Percentiles rank a stretch among this genome's conserved stretches.
These are phyloP conservation scores for Ustilago hordei DNA, from an alignment of 1,284 basidiomycete species.

Conservation along the genomic window DNA sequence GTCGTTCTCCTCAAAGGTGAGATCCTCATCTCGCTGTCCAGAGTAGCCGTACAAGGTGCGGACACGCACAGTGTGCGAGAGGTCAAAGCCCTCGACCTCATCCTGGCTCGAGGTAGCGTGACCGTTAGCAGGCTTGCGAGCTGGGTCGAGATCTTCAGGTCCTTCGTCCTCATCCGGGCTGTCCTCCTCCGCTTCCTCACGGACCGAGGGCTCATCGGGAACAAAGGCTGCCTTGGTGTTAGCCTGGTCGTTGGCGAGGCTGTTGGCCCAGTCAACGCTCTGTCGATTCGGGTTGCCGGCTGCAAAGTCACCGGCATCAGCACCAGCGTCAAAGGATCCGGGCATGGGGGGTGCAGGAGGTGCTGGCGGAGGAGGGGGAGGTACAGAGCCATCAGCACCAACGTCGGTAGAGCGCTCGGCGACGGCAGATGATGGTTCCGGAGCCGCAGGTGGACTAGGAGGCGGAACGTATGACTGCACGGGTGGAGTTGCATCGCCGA, in stretches of 20 bases:
- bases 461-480: conserved; percentile 70
- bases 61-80: conserved; percentile 75
- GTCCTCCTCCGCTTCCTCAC: conserved; percentile 76
- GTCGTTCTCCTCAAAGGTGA: conserved; percentile 85
- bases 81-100: conserved; percentile 81
- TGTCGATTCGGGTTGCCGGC: conserved; percentile 75
- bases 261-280: conserved; percentile 90
- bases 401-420: conserved; percentile 26
- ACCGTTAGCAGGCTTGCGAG: conserved; percentile 22
- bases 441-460: conserved; percentile 52
- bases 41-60: conserved; percentile 77
- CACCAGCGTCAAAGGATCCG: conserved; percentile 55
- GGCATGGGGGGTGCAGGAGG: conserved; percentile 56
- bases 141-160: conserved; percentile 40
- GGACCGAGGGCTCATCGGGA: conserved; percentile 74
- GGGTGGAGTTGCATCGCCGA: conserved; percentile 81
- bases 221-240: conserved; percentile 68
- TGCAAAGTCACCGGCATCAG: conserved; percentile 64
- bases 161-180: conserved; percentile 62
- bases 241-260: conserved; percentile 80
- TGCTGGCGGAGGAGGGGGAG: conserved; percentile 68
- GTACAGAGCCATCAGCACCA: conserved; percentile 19
- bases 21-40: conserved; percentile 85
- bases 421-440: conserved; percentile 50
- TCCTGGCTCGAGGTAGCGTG: conserved; percentile 30